Evolutionary conservation across 345 rosid genomes (phyloP), one percentile per base, ranked within the genome.

Genomic region (Aquilaria malaccensis): DNA sequence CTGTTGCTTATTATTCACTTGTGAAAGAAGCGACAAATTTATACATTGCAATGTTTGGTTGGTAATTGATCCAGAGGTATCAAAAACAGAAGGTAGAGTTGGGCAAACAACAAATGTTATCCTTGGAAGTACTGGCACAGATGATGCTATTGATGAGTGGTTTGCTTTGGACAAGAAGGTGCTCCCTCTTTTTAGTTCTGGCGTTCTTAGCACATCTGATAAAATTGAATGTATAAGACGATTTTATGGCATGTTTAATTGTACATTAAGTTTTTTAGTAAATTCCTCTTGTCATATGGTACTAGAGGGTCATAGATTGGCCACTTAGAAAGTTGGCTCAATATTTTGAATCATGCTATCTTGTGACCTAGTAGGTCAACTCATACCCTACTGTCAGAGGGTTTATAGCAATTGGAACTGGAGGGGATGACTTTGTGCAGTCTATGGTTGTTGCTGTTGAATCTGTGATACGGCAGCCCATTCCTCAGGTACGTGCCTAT

Each of bases 361-460:
- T 30, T 53, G 63, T 66, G 15, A 62, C 63, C 68, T 69, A 50
- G 63, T 75, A 93, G 97, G 98, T 93, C 49, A 93, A 93, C 67
- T 79, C 91, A 7, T 93, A 93, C 77, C 98, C 97, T 2, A 87
- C 91, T 4, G 97, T 85, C 56, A 82, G 97, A 80, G 97, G 97
- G 56, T 93, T 93, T 81, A 89, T 89, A 6, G 96, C 97, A 6
- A 93, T 93, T 67, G 98, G 96, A 67, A 93, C 96, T 37, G 97
- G 98, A 45, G 98, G 98, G 45, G 89, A 93, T 60, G 98, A 93
- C 73, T 93, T 93, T 80, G 96, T 89, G 65, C 99, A 88, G 64
- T 79, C 96, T 50, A 90, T 94, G 99, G 84, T 94, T 68, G 82
- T 94, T 79, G 97, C 99, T 0, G 96, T 94, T 62, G 99, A 94